Conservation (phyloP, 2,329 filamentous ascomycete species). For the Monilinia laxa region DNA sequence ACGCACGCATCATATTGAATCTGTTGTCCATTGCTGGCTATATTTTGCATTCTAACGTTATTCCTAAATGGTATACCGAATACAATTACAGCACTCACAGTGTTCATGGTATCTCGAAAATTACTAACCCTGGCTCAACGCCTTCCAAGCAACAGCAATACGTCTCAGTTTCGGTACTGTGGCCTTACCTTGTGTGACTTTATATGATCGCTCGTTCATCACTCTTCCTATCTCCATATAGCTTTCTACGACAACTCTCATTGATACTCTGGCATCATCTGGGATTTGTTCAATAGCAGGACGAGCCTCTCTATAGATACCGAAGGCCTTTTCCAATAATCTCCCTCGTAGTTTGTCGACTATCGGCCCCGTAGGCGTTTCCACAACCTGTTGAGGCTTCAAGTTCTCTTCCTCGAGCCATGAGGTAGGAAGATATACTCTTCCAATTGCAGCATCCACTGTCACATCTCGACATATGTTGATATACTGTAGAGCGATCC, state of each 20-base stretch:
- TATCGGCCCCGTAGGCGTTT: slow-evolving; percentile 47
- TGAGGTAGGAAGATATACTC: slow-evolving; percentile 65
- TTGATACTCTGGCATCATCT: slow-evolving; percentile 57
- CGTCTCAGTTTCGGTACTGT: slow-evolving; percentile 49
- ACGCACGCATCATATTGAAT: neutral
- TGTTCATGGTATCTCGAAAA: slow-evolving; percentile 7
- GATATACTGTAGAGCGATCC: slow-evolving; percentile 71
- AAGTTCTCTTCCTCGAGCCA: slow-evolving; percentile 63
- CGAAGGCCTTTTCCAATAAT: slow-evolving; percentile 61
- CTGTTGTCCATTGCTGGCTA: neutral
- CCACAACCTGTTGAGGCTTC: slow-evolving; percentile 54
- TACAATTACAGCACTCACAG: neutral
- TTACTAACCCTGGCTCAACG: slow-evolving; percentile 43
- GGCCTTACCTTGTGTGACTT: slow-evolving; percentile 45
- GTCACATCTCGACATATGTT: slow-evolving; percentile 75
- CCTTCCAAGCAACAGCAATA: slow-evolving; percentile 58
- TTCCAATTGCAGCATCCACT: slow-evolving; percentile 62
- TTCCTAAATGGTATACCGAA: neutral
- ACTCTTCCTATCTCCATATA: slow-evolving; percentile 74
- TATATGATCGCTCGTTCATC: slow-evolving; percentile 46
- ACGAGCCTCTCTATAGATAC: slow-evolving; percentile 55
- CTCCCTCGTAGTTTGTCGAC: slow-evolving; percentile 52
- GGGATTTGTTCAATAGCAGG: slow-evolving; percentile 62
- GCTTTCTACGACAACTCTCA: slow-evolving; percentile 69
- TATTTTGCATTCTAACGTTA: too few relatives aligned